Conservation (phyloP, 2,329 filamentous ascomycete species). For the Pochonia chlamydosporia region DNA sequence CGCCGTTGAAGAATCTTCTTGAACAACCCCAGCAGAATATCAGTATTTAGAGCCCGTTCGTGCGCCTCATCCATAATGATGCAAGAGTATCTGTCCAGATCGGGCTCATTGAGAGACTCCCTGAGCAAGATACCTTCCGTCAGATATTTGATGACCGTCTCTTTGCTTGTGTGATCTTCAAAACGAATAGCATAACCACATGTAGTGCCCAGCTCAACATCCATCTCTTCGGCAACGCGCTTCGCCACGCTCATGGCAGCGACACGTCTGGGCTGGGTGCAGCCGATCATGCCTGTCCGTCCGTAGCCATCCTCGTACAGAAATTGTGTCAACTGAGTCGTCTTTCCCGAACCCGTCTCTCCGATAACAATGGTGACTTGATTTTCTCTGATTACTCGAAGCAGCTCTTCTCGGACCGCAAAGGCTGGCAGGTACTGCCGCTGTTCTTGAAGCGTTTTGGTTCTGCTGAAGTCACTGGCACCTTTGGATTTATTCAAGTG, state of each 20-base stretch:
- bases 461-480: constrained; percentile 88
- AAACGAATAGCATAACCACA: constrained; percentile 98
- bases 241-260: constrained; percentile 99
- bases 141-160: constrained; percentile 98
- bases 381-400: constrained; percentile 91
- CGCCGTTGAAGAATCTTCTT: constrained; percentile 92
- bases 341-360: constrained; percentile 96
- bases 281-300: constrained; percentile 83
- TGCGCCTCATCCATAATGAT: constrained; percentile 99
- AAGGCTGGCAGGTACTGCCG: constrained; percentile 92
- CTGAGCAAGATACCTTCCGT: constrained; percentile 92
- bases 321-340: constrained; percentile 94
- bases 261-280: constrained; percentile 92
- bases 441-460: constrained; percentile 84
- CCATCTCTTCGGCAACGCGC: constrained; percentile 97
- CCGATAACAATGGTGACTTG: constrained; percentile 96
- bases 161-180: constrained; percentile 93
- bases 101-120: constrained; percentile 87
- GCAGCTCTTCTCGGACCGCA: constrained; percentile 86
- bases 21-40: constrained; percentile 94
- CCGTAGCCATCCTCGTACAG: constrained; percentile 93
- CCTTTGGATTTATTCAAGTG: constrained; percentile 84
- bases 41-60: constrained; percentile 92
- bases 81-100: constrained; percentile 93
- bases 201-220: constrained; percentile 76